A percentile compares a stretch with the other conserved stretches of the same genome.
Evolutionary conservation across 1,139 yeast species (phyloP).

Genomic region (Pichia sp.): DNA sequence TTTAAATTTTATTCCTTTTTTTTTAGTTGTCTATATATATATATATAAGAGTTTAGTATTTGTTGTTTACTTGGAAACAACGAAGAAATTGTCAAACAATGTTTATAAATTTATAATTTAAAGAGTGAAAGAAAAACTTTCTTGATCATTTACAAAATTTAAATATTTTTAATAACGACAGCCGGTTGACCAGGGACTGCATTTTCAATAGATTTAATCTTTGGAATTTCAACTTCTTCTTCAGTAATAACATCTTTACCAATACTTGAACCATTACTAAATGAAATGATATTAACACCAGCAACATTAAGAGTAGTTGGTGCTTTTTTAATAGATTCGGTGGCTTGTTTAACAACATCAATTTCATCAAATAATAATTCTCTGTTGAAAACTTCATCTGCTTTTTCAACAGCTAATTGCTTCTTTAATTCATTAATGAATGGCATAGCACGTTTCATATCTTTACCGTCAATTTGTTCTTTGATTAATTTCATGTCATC

Average conservation of each 20-base stretch:
- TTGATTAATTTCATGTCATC: conserved; percentile 57
- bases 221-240: conserved; percentile 59
- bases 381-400: conserved; percentile 79
- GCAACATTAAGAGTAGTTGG: conserved; percentile 57
- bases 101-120: no score
- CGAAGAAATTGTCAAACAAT: no score
- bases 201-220: conserved; percentile 66
- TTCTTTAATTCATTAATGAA: conserved; percentile 81
- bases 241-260: conserved; percentile 68
- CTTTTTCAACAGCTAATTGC: conserved; percentile 61
- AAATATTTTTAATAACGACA: conserved; percentile 56
- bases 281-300: conserved; percentile 52
- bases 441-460: conserved; percentile 97
- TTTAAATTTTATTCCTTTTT: not conserved
- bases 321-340: conserved; percentile 53
- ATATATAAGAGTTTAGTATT: no score
- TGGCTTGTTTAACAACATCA: conserved; percentile 51
- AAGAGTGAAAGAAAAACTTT: not conserved
- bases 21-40: not conserved
- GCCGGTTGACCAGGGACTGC: conserved; percentile 97
- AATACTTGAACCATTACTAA: conserved; percentile 48
- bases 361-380: conserved; percentile 77
- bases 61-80: no score
- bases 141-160: not conserved
- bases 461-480: conserved; percentile 57